These are phyloP conservation scores for Apiospora kogelbergensis DNA, from an alignment of 2,329 filamentous ascomycete species.

Conservation along the genomic window DNA sequence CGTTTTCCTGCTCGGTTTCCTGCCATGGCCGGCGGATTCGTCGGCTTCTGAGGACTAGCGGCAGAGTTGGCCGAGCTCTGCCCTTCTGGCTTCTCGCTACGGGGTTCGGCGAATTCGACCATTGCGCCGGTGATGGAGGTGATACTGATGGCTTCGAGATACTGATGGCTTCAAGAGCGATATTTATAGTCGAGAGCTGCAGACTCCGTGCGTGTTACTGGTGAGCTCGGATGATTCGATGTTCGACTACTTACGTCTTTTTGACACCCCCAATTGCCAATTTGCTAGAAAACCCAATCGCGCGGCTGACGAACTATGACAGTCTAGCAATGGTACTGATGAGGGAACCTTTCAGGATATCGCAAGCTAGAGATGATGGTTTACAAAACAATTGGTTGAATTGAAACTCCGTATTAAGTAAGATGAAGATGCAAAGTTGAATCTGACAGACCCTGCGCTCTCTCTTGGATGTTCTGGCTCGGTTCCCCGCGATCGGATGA, in stretches of 20 bases:
- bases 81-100: constrained; percentile 15
- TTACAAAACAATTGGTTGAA: not conserved
- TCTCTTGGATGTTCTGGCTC: not conserved
- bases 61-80: constrained; percentile 16
- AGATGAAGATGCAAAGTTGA: not conserved
- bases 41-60: constrained; percentile 29
- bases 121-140: constrained; percentile 21
- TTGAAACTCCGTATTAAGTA: not conserved
- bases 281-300: not conserved
- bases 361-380: not conserved
- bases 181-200: not conserved
- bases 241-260: not conserved
- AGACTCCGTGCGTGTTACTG: not conserved
- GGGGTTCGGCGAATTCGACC: constrained; percentile 26
- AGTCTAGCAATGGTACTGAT: not conserved
- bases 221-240: not conserved
- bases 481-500: constrained; percentile 4
- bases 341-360: not conserved
- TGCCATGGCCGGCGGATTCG: constrained; percentile 29
- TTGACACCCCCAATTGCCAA: not conserved
- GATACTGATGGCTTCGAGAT: not conserved
- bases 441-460: not conserved
- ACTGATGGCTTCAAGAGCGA: not conserved
- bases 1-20: constrained; percentile 32
- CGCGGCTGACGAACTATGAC: not conserved